These are phyloP conservation scores for Daedalea quercina DNA, from an alignment of 768 basidiomycete species.

Conservation along the genomic window DNA sequence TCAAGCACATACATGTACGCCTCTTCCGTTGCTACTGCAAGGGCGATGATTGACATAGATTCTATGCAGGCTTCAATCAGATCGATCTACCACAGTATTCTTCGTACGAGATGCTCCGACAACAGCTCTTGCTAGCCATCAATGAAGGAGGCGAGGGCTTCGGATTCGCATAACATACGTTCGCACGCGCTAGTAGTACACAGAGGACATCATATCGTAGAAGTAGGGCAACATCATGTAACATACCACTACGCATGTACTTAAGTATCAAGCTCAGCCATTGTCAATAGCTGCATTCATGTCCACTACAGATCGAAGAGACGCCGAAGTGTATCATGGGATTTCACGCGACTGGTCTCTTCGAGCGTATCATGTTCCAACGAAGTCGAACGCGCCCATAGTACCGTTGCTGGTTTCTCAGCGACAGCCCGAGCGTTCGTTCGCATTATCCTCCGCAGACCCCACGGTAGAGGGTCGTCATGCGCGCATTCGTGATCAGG, in stretches of 20 bases:
- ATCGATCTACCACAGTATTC: slow-evolving; percentile 93
- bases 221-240: slow-evolving; percentile 9
- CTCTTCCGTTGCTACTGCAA: background rate
- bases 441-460: no score
- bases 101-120: slow-evolving; percentile 93
- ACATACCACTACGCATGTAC: slow-evolving; percentile 2
- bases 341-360: no score
- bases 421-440: no score
- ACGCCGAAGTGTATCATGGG: no score
- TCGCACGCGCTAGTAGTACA: background rate
- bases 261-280: background rate
- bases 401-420: no score
- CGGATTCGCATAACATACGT: slow-evolving; percentile 55
- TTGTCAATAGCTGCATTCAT: background rate
- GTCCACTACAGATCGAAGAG: no score
- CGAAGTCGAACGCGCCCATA: no score
- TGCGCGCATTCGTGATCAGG: slow-evolving; percentile 76
- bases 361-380: no score
- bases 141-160: slow-evolving; percentile 96
- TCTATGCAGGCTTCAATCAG: slow-evolving; percentile 75
- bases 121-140: slow-evolving; percentile 85
- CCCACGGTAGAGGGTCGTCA: slow-evolving; percentile 22
- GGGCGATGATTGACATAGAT: slow-evolving; percentile 11
- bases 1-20: slow-evolving; percentile 85
- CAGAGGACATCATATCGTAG: slow-evolving; percentile 3